Evolutionary conservation across 768 basidiomycete species (phyloP).

Genomic region (Phylloporus scabripes): DNA sequence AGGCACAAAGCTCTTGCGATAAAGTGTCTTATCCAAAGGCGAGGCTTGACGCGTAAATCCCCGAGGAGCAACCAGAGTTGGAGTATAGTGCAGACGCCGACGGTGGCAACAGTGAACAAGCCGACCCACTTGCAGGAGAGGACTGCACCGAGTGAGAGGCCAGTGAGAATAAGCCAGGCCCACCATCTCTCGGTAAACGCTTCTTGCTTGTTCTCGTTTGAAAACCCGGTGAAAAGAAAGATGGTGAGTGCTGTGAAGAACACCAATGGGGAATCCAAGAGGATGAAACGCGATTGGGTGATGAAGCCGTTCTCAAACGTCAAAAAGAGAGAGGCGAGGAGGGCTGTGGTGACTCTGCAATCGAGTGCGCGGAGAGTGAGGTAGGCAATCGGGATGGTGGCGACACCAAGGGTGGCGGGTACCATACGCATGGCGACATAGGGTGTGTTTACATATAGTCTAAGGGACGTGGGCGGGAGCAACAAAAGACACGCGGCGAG

Average conservation of each 20-base stretch:
- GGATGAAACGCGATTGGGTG: slow-evolving; percentile 94
- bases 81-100: slow-evolving; percentile 77
- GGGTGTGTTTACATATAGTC: slow-evolving; percentile 80
- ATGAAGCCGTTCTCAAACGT: slow-evolving; percentile 96
- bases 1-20: slow-evolving; percentile 84
- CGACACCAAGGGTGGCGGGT: slow-evolving; percentile 86
- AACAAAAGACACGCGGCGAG: background rate
- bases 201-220: slow-evolving; percentile 79
- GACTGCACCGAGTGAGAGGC: slow-evolving; percentile 87
- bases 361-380: slow-evolving; percentile 91
- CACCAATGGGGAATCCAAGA: slow-evolving; percentile 95
- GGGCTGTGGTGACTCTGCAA: slow-evolving; percentile 85
- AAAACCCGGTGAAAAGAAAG: slow-evolving; percentile 87
- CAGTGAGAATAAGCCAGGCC: slow-evolving; percentile 84
- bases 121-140: slow-evolving; percentile 98
- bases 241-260: slow-evolving; percentile 93
- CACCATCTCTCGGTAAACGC: slow-evolving; percentile 90
- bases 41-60: slow-evolving; percentile 72
- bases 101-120: slow-evolving; percentile 92
- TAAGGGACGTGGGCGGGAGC: slow-evolving; percentile 26
- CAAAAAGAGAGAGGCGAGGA: slow-evolving; percentile 86
- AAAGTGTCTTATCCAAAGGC: slow-evolving; percentile 79
- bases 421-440: slow-evolving; percentile 97
- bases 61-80: slow-evolving; percentile 91
- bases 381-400: slow-evolving; percentile 86